Base-by-base conservation (phyloP, 306 rosid species). In the Prinsepia uniflora region DNA sequence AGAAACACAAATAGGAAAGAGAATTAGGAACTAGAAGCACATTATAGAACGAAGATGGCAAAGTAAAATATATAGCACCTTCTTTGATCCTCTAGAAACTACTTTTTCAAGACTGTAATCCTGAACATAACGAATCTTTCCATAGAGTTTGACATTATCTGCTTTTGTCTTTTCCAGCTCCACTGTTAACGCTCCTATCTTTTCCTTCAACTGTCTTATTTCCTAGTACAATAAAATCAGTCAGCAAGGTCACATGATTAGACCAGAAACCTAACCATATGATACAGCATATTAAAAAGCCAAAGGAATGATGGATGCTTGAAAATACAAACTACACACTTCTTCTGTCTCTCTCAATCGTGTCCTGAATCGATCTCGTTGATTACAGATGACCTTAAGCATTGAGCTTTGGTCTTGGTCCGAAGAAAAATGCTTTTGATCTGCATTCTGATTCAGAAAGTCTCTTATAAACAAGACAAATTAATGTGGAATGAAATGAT, bases 371-470 rank as follows among this genome's bases (percentile, higher is more conserved):
- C 96, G 89, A 82, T 94, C 99, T 79, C 99, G 81, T 75, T 91
- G 99, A 82, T 83, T 94, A 71, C 99, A 94, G 19, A 91, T 94
- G 56, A 94, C 99, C 89, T 91, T 94, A 65, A 94, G 97, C 99
- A 94, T 94, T 75, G 99, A 89, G 76, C 95, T 94, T 79, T 91
- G 99, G 65, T 94, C 96, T 74, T 84, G 99, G 60, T 91, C 97
- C 7, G 79, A 69, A 71, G 85, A 72, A 53, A 70, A 76, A 48
- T 79, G 92, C 82, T 85, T 87, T 73, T 85, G 87, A 72, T 89
- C 97, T 45, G 81, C 78, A 76, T 66, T 85, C 96, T 89, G 96
- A 73, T 66, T 74, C 80, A 83, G 44, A 78, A 63, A 75, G 49
- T 62, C 55, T 61, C 75, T 56, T 34, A 65, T 59, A 67, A 81